These are phyloP conservation scores for Sindora glabra DNA, from an alignment of 306 rosid genomes.

Conservation along the genomic window DNA sequence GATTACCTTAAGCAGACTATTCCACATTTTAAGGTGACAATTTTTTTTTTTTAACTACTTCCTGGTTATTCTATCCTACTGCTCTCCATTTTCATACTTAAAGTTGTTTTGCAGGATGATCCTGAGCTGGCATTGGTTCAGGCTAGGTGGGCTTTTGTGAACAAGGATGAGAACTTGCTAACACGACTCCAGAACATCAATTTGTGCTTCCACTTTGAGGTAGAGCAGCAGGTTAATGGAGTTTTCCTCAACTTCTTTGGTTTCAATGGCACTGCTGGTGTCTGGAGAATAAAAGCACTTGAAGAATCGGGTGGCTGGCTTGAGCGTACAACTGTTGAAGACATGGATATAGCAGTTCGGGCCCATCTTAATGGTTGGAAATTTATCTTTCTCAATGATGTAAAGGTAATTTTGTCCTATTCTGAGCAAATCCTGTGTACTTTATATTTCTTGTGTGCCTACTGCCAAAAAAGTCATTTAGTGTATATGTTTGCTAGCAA, in stretches of 20 bases:
- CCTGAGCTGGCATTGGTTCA: slow-evolving; percentile 71
- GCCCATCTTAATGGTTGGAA: slow-evolving; percentile 80
- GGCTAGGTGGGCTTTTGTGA: slow-evolving; percentile 74
- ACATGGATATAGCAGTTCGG: slow-evolving; percentile 79
- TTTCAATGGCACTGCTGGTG: slow-evolving; percentile 81
- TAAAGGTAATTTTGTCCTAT: slow-evolving; percentile 37
- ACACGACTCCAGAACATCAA: slow-evolving; percentile 66
- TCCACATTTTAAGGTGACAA: slow-evolving; percentile 62
- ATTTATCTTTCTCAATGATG: slow-evolving; percentile 70
- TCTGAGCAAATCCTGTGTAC: background rate
- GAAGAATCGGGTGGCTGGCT: slow-evolving; percentile 84
- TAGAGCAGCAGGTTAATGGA: slow-evolving; percentile 77
- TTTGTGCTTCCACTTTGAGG: slow-evolving; percentile 75
- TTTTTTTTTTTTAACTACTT: background rate
- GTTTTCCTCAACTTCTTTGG: slow-evolving; percentile 66
- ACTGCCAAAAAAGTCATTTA: background rate
- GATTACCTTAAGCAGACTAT: slow-evolving; percentile 60
- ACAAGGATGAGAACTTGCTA: slow-evolving; percentile 68
- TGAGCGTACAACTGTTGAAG: slow-evolving; percentile 75
- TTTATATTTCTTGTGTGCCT: background rate
- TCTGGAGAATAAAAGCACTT: slow-evolving; percentile 75
- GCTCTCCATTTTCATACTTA: background rate
- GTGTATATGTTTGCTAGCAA: background rate
- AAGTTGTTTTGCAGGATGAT: slow-evolving; percentile 34
- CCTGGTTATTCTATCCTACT: background rate